Evolutionary conservation across 1,284 basidiomycete species (phyloP), one percentile per base, ranked within the genome.

Genomic region (Cutaneotrichosporon dermatis): DNA sequence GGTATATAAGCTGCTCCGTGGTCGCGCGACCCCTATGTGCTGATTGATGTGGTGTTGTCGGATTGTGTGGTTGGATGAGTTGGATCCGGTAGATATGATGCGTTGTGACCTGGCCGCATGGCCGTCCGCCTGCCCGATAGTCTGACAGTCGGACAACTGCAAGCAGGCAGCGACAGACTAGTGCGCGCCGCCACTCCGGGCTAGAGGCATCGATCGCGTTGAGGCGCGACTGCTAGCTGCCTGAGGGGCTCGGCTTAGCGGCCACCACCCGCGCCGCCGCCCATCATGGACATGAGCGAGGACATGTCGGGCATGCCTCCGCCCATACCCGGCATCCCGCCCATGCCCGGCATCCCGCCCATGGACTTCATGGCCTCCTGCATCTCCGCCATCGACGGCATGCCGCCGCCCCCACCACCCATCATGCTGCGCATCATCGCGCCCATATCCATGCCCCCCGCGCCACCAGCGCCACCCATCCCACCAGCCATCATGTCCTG

Each of bases 401-500:
- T 78, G 34, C 79, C 51, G 15, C 75, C 74, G 9, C 73, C 75
- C 6, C 69, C 77, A 9, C 75, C 76, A 54, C 76, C 76, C 69
- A 76, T 74, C 69, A 75, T 74, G 39, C 60, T 63, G 54, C 67
- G 66, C 77, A 80, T 79, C 78, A 81, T 79, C 12, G 65, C 58
- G n/a, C 88, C 86, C 71, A 90, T 87, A 16, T 88, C 88, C 67
- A 88, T 89, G 68, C 89, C 70, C 7, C 67, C 66, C 9, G 9
- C 60, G 59, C 45, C 64, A 60, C 36, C 64, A 9, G 50, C 15
- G 15, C 37, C 50, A 9, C 37, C 50, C 15, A 36, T 66, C 45
- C 89, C 88, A 66, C 89, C 25, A 25, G 25, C 88, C 90, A 94
- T 92, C 88, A 93, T 90, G 34, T 91, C 88, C 74, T 89, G 89